phyloP scores from a whole-genome alignment of 2,329 filamentous ascomycete species.

The Rhinocladiella similis region DNA sequence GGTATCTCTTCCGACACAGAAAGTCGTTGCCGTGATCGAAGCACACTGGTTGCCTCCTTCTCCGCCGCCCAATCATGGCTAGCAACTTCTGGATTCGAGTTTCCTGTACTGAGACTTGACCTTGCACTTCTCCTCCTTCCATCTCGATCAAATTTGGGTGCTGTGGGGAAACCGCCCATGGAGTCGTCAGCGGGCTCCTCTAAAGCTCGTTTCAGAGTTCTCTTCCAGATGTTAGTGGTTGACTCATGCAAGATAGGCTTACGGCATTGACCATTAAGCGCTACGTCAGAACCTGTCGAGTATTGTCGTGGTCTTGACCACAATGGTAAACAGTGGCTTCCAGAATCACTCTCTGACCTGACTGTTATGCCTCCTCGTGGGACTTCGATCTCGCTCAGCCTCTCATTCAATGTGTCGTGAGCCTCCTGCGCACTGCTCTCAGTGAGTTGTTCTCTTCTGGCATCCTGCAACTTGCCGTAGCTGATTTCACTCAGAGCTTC shows the following conservation, averaged over 20 bases:
- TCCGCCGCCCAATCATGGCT: neutral
- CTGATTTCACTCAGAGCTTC: constrained; percentile 25
- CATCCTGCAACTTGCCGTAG: constrained; percentile 4
- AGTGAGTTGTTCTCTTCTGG: constrained; percentile 18
- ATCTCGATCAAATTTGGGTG: constrained; percentile 23
- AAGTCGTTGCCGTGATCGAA: neutral
- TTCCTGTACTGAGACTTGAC: constrained; percentile 13
- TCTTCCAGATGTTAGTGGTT: constrained; percentile 20
- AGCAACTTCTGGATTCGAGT: neutral
- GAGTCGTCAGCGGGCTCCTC: constrained; percentile 13
- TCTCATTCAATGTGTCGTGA: constrained; percentile 12
- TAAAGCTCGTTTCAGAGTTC: constrained; percentile 13
- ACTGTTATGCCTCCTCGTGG: neutral
- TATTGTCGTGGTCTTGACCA: neutral
- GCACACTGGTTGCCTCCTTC: too few relatives aligned
- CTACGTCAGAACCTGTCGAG: neutral
- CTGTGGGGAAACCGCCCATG: constrained; percentile 18
- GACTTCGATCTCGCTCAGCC: constrained; percentile 19
- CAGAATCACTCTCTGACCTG: neutral
- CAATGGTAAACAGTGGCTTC: neutral
- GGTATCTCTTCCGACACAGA: neutral
- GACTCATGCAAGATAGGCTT: constrained; percentile 8
- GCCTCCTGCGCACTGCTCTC: constrained; percentile 17
- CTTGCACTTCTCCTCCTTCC: constrained; percentile 17
- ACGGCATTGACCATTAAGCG: neutral